Base-by-base conservation (phyloP, 192 early-diverging fungal species). In the Coemansia sp. region DNA sequence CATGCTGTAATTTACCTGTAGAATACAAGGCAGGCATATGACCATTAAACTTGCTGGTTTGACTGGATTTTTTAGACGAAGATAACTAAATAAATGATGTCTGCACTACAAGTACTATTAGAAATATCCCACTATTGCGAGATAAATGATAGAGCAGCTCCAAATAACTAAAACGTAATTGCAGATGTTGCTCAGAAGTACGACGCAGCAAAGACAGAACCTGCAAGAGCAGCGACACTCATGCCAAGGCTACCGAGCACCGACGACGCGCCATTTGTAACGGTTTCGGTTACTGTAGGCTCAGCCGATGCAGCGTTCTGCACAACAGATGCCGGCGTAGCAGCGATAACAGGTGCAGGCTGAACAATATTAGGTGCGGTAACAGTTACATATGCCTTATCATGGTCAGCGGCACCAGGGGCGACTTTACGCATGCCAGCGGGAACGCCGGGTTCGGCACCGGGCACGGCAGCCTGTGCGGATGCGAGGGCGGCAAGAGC, bases 301-400 rank as follows among this genome's bases (percentile, higher is more conserved):
- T 67, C 53, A 18, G 26, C 55, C 3, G 62, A 30, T 28, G 65
- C 76, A 38, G 76, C 76, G 53, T 78, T 78, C 64, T 78, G 76
- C 14, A 78, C 67, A 18, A 78, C 62, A 22, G 65, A 64, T 12
- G 60, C 25, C 19, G 58, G 57, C 3, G 62, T 54, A 12, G 65
- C 65, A 7, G 54, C 56, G 14, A 69, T 56, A 5, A 68, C 49
- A 4, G 62, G 49, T 9, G 70, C 67, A 3, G 69, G 76, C 59
- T 68, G 65, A 21, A 53, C 62, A 9, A 73, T 58, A 22, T 69
- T 60, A 55, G 76, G 76, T 1, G 59, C 70, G 22, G 76, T 73
- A 34, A 78, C 76, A 0, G 76, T 78, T 7, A 64, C 22, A n/a
- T 70, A 73, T 7, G 62, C 56, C 30, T 60, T 68, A 57, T 69